Percentiles rank a stretch among this genome's conserved stretches.
These are phyloP conservation scores for Linnemannia exigua DNA, from an alignment of 192 early-diverging fungal genomes.

Conservation along the genomic window DNA sequence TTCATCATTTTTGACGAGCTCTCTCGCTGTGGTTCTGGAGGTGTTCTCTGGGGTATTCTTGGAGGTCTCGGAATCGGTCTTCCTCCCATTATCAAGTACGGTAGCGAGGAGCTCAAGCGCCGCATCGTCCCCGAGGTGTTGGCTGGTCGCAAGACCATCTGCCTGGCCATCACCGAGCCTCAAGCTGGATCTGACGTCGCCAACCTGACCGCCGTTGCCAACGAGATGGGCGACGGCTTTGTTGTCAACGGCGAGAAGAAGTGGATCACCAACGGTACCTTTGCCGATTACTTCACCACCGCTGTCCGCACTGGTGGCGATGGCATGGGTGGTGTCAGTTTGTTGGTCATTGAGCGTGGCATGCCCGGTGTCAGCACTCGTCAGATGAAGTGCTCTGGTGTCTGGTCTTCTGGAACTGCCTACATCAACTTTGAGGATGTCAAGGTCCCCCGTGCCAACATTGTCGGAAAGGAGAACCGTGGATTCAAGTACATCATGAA, in stretches of 20 bases:
- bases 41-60: slow-evolving; percentile 83
- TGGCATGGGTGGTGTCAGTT: slow-evolving; percentile 84
- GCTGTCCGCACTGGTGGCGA: slow-evolving; percentile 83
- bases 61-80: slow-evolving; percentile 85
- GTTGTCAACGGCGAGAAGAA: slow-evolving; percentile 91
- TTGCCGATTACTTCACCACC: slow-evolving; percentile 87
- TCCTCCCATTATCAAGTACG: slow-evolving; percentile 81
- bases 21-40: slow-evolving; percentile 84
- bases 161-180: slow-evolving; percentile 87
- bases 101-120: slow-evolving; percentile 75
- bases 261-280: slow-evolving; percentile 89
- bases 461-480: slow-evolving; percentile 89
- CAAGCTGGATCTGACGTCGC: slow-evolving; percentile 82
- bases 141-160: slow-evolving; percentile 83
- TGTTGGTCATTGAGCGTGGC: slow-evolving; percentile 78
- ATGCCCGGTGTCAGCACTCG: slow-evolving; percentile 84
- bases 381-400: slow-evolving; percentile 88
- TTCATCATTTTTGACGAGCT: slow-evolving; percentile 87
- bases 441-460: slow-evolving; percentile 86
- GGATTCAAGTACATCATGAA: slow-evolving; percentile 87
- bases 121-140: slow-evolving; percentile 75
- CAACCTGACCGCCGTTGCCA: slow-evolving; percentile 76
- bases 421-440: slow-evolving; percentile 90
- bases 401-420: slow-evolving; percentile 86
- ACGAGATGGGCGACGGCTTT: slow-evolving; percentile 76